phyloP scores from a whole-genome alignment of 192 early-diverging fungal genomes.

The Pilobolus umbonatus region DNA sequence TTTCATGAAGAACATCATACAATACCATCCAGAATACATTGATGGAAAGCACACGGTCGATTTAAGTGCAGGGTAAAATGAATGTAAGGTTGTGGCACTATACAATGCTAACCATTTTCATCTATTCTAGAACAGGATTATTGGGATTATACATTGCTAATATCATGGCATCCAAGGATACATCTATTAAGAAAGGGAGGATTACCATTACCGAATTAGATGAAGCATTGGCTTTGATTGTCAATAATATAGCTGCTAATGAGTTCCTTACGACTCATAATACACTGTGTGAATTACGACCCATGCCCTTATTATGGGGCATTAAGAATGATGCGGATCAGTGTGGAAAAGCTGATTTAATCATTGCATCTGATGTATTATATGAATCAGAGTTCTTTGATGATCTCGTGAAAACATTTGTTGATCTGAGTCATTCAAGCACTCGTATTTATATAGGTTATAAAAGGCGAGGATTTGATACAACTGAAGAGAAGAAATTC shows the following conservation, averaged over 20 bases:
- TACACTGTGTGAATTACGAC: background rate
- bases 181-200: background rate
- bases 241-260: slow-evolving; percentile 34
- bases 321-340: background rate
- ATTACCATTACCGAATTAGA: slow-evolving; percentile 41
- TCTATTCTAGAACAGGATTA: slow-evolving; percentile 34
- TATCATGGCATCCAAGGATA: slow-evolving; percentile 5
- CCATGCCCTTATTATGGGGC: slow-evolving; percentile 25
- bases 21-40: slow-evolving; percentile 20
- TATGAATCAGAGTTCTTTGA: slow-evolving; percentile 36
- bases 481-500: slow-evolving; percentile 28
- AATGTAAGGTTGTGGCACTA: background rate
- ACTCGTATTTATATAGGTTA: slow-evolving; percentile 43
- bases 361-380: slow-evolving; percentile 49
- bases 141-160: slow-evolving; percentile 37
- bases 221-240: slow-evolving; percentile 37
- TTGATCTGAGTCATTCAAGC: slow-evolving; percentile 24
- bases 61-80: slow-evolving; percentile 41
- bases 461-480: slow-evolving; percentile 35
- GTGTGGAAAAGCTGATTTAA: slow-evolving; percentile 24
- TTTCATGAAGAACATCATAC: slow-evolving; percentile 24
- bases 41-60: slow-evolving; percentile 37
- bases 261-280: background rate
- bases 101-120: background rate
- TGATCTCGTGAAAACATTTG: slow-evolving; percentile 32